Evolutionary conservation across 2,329 filamentous ascomycete species (phyloP).

Genomic region (Pseudogymnoascus sp.): DNA sequence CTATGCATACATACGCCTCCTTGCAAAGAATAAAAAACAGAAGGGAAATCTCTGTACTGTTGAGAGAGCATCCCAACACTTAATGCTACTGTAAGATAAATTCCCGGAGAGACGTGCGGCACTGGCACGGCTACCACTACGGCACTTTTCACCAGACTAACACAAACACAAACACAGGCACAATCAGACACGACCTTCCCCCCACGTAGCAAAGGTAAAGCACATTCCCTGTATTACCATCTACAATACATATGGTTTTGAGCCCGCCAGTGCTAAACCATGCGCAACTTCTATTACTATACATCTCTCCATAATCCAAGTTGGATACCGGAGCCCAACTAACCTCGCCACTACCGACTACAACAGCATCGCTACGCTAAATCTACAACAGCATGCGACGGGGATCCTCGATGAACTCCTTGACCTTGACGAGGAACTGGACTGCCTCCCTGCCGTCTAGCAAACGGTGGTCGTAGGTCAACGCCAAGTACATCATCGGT

Average conservation of each 20-base stretch:
- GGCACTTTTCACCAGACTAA: not conserved
- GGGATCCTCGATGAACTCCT: slow-evolving; percentile 96
- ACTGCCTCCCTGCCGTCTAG: slow-evolving; percentile 93
- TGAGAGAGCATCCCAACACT: not conserved
- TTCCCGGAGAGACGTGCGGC: not conserved
- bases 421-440: slow-evolving; percentile 92
- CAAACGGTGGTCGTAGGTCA: slow-evolving; percentile 96
- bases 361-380: slow-evolving; percentile 9
- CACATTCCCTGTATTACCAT: not conserved
- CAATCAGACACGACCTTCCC: not conserved
- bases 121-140: not conserved
- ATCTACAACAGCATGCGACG: slow-evolving; percentile 70
- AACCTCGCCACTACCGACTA: not conserved
- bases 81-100: not conserved
- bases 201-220: not conserved
- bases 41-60: not conserved
- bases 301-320: not conserved
- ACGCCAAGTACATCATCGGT: slow-evolving; percentile 99
- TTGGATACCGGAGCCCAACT: not conserved
- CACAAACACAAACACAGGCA: not conserved
- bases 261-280: not conserved
- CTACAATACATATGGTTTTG: slow-evolving; percentile 1
- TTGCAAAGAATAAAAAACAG: no score
- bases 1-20: no score
- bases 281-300: slow-evolving; percentile 1